These are phyloP conservation scores for Cadophora sp. DNA, from an alignment of 2,329 filamentous ascomycete genomes.

Conservation along the genomic window DNA sequence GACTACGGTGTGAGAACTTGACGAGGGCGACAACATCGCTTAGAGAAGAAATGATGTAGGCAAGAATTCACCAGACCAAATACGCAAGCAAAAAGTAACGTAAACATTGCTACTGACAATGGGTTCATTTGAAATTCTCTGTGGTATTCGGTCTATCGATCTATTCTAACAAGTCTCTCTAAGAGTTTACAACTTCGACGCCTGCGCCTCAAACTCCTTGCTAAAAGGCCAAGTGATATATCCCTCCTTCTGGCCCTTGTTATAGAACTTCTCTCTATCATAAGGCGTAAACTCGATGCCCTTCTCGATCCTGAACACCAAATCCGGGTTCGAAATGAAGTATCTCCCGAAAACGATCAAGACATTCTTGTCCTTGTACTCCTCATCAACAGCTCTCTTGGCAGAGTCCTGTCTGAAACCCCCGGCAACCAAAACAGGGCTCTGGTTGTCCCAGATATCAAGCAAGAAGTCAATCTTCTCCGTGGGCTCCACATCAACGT, in stretches of 20 bases:
- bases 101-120: constrained; percentile 2
- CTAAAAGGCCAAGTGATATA: constrained; percentile 47
- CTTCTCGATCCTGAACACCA: constrained; percentile 50
- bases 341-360: constrained; percentile 51
- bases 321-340: constrained; percentile 55
- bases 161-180: constrained; percentile 8
- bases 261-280: constrained; percentile 49
- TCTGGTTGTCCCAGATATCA: constrained; percentile 50
- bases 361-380: constrained; percentile 44
- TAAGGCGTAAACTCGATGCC: constrained; percentile 48
- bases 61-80: neutral
- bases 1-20: neutral
- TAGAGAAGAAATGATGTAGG: neutral
- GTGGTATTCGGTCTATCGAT: constrained; percentile 17
- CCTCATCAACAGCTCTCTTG: constrained; percentile 47
- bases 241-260: constrained; percentile 41
- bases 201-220: constrained; percentile 41
- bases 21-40: neutral
- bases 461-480: constrained; percentile 52
- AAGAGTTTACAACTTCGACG: constrained; percentile 31
- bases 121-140: neutral
- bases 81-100: neutral
- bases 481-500: constrained; percentile 48
- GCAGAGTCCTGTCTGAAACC: constrained; percentile 52
- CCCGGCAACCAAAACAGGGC: constrained; percentile 58